Evolutionary conservation across 805 yeast genomes (phyloP), one percentile per base, ranked within the genome.

Genomic region (Zygosaccharomyces siamensis): DNA sequence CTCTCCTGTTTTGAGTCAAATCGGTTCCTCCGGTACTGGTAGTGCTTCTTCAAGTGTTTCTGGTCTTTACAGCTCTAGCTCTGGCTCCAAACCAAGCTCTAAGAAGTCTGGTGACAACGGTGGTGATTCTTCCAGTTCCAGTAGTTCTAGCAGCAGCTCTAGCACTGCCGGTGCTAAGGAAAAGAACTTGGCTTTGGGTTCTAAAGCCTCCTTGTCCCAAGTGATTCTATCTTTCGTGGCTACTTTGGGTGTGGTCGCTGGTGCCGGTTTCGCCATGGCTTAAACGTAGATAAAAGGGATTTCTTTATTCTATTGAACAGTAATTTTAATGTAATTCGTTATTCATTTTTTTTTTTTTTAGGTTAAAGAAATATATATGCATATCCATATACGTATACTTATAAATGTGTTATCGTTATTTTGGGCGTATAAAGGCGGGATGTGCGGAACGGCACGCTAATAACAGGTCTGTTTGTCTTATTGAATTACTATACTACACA

Each of bases 11-110:
- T 64, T 87, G 56, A 66, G 70, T 20, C 77, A 81, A 57, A 89
- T 90, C 57, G 95, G 95, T 64, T 53, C 76, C 51, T 75, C 77
- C 44, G 95, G 95, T 66, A 64, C 80, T 49, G 88, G 89, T 48
- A 52, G 79, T 26, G 73, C 82, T 49, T 62, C 78, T 39, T 76
- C 70, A 45, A 58, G 66, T 23, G 67, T 66, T 37, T 49, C 68
- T 40, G 50, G 24, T 23, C 24, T 72, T 31, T 62, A 55, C 31
- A 54, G 55, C 41, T 48, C 67, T 47, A 59, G 56, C 51, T 49
- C 73, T 40, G 62, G 64, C 28, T 26, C 28, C 28, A 68, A 63
- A 42, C 52, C 67, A 39, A 59, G 64, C 37, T 54, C 66, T 7
- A 39, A 61, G 11, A 44, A 38, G 8, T 43, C 61, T 24, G 54